Base-by-base conservation (phyloP, 2,329 filamentous ascomycete genomes). In the Celoporthe dispersa region DNA sequence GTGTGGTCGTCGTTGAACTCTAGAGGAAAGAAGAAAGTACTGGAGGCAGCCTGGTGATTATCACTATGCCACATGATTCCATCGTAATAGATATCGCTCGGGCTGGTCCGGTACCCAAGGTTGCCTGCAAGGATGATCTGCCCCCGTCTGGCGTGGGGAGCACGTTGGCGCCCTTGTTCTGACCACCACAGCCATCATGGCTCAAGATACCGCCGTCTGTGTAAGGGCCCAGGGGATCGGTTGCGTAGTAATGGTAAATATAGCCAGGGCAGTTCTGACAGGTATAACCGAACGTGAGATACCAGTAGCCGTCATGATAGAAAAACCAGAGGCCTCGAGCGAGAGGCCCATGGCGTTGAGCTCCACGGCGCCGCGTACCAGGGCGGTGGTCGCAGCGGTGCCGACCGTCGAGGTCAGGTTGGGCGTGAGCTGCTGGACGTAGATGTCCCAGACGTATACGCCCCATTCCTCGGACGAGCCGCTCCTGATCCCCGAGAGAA, bases 1-100 rank as follows among this genome's bases (percentile, higher is more conserved):
- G 48, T 53, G 48, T 53, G 48, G 11, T 53, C 25, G 48, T 53
- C 48, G 48, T 53, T n/a, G n/a, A 53, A 53, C n/a, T 53, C 48
- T 8, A 53, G 48, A 12, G 48, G 48, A 14, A 53, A 53, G n/a
- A n/a, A 53, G 48, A 25, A 53, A 9, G 48, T 53, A 9, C 48
- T 53, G 7, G 48, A n/a, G n/a, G 48, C 48, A 25, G 48, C 48
- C 48, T 53, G 48, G n/a, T 53, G 48, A n/a, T 53, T 53, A 14
- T 53, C 48, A 5, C n/a, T 25, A 14, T 53, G 48, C 48, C 48
- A 53, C 25, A 53, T 53, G 48, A 53, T 12, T 4, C n/a, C 12
- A 14, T 28, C 9, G 8, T 53, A 8, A 14, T 53, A 25, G 48
- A 53, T 28, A n/a, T 53, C 9, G n/a, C 22, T 28, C n/a, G 48